phyloP scores from a whole-genome alignment of 805 yeast species.

The Candida taoyuanica region DNA sequence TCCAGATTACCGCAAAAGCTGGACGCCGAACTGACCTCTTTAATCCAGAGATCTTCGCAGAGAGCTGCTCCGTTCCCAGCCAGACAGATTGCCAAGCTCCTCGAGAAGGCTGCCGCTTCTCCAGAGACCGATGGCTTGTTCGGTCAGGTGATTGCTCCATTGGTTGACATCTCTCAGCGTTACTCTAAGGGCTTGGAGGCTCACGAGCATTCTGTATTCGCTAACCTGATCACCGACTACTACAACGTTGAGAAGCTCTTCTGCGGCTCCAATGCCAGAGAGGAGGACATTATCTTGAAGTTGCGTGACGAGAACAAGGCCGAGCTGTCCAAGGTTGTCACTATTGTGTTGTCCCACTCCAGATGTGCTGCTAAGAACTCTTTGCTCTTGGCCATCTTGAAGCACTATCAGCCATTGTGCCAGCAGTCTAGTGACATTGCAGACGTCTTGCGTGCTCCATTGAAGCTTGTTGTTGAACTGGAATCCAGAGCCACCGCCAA shows the following conservation, averaged over 20 bases:
- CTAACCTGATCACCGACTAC: constrained; percentile 64
- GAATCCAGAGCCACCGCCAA: constrained; percentile 89
- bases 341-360: constrained; percentile 79
- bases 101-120: constrained; percentile 55
- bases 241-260: constrained; percentile 74
- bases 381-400: constrained; percentile 78
- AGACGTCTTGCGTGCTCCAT: constrained; percentile 58
- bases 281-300: constrained; percentile 82
- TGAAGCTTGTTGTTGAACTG: constrained; percentile 78
- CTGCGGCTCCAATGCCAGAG: constrained; percentile 69
- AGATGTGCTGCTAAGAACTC: constrained; percentile 92
- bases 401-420: constrained; percentile 74
- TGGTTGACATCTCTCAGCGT: constrained; percentile 61
- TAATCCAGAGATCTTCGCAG: constrained; percentile 59
- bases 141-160: constrained; percentile 62
- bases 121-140: constrained; percentile 51
- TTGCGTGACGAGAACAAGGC: constrained; percentile 86
- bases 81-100: constrained; percentile 66
- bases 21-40: constrained; percentile 58
- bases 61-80: constrained; percentile 91
- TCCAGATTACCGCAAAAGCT: constrained; percentile 79
- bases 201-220: constrained; percentile 78
- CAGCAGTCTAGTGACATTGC: constrained; percentile 70
- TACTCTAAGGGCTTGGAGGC: constrained; percentile 73
- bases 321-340: constrained; percentile 67